Base-by-base conservation (phyloP, 2,329 filamentous ascomycete species). In the Penicillium janthinellum region DNA sequence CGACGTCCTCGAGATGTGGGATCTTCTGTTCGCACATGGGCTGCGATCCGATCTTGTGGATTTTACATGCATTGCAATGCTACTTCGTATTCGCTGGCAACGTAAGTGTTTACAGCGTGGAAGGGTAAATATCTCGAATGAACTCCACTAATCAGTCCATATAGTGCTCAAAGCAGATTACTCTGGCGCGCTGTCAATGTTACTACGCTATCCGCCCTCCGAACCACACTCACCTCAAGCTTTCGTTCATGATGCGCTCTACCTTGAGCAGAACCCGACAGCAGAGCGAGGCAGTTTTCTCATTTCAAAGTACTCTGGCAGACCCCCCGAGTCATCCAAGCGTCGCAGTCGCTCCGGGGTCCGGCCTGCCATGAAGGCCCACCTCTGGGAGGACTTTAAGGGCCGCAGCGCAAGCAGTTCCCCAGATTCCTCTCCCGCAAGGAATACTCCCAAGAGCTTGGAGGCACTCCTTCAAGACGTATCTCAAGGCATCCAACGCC, bases 21-120 rank as follows among this genome's bases (percentile, higher is more conserved):
- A 99, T 77, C 85, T 88, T 7, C 82, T 99, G 1, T 96, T 99
- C 73, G 90, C 93, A 1, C 87, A 96, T 69, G 93, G 96, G 68
- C 84, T 94, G 7, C 84, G 85, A 0, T 78, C 96, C 31, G 87
- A 92, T 52, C 80, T 98, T 35, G 87, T 98, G 66, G 92, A 98
- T 71, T 83, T 95, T 57, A 88, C 97, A n/a, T 97, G 93, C 67
- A 87, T 97, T 54, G 89, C 92, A 5, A 98, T 99, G 93, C 81
- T 99, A 25, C 81, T 99, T 48, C 86, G 95, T 53, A 92, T 98
- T 67, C 87, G 94, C 58, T 97, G 93, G 93, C 86, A 93, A 67
- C 79, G 91, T 95, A 79, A 81, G 89, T 68, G 14, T 77, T 35
- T 20, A 34, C 39, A 15, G 48, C 22, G n/a, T 8, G 20, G n/a